phyloP scores from a whole-genome alignment of 2,329 filamentous ascomycete genomes.

The Calonectria hongkongensis region DNA sequence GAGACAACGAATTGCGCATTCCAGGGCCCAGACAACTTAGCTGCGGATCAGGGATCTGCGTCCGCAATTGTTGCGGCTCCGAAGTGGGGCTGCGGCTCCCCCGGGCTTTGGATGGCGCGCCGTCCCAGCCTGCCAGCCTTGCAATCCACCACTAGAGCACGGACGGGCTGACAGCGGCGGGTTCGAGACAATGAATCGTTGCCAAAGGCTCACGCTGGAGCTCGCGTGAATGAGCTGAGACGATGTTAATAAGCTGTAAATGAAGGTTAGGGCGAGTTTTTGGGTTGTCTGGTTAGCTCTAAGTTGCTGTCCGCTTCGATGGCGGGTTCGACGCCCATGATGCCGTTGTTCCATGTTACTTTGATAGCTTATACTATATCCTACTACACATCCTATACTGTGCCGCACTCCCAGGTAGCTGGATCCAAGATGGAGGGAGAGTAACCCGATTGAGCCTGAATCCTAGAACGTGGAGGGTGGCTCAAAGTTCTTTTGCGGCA shows the following conservation, averaged over 20 bases:
- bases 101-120: constrained; percentile 43
- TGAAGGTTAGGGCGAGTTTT: constrained; percentile 33
- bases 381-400: constrained; percentile 38
- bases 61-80: constrained; percentile 55
- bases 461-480: constrained; percentile 28
- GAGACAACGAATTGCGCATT: constrained; percentile 44
- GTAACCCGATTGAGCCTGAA: constrained; percentile 40
- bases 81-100: constrained; percentile 56
- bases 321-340: constrained; percentile 1
- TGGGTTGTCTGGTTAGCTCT: constrained; percentile 8
- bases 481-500: constrained; percentile 21
- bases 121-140: constrained; percentile 36
- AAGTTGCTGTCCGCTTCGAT: constrained; percentile 13
- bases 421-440: constrained; percentile 35
- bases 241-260: constrained; percentile 35
- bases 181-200: constrained; percentile 36
- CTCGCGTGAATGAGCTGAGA: constrained; percentile 43
- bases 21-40: constrained; percentile 47
- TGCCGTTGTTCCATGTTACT: constrained; percentile 37
- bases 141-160: constrained; percentile 40
- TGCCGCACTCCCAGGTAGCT: constrained; percentile 38
- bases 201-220: constrained; percentile 29
- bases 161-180: constrained; percentile 36
- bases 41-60: constrained; percentile 55
- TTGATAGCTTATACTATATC: constrained; percentile 18